Percentiles rank a stretch among this genome's conserved stretches.
Evolutionary conservation across 176 grass and related monocot species (phyloP).

Genomic region (Typha latifolia): DNA sequence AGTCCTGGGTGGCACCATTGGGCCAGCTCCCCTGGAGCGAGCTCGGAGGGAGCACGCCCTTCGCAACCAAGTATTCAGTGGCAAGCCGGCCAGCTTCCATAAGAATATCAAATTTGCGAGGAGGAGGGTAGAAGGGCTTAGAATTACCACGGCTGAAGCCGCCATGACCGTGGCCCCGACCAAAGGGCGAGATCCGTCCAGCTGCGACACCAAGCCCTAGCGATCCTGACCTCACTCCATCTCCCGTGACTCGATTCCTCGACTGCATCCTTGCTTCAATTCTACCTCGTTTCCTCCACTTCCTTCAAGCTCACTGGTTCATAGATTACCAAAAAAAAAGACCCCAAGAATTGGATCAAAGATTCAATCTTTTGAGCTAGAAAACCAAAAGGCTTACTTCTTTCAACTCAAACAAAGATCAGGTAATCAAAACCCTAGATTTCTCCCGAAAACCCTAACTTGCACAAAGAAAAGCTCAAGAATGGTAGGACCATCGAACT

Average conservation of each 20-base stretch:
- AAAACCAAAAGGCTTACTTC: no score
- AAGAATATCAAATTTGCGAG: conserved; percentile 66
- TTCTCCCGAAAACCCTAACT: no score
- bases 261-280: conserved; percentile 3
- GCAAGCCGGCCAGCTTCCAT: conserved; percentile 87
- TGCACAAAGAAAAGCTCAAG: no score
- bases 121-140: conserved; percentile 18
- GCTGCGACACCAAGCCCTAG: neutral
- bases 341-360: no score
- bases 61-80: conserved; percentile 75
- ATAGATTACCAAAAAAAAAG: neutral
- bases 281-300: neutral
- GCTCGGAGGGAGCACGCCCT: conserved; percentile 55
- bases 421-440: no score
- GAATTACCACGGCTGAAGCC: conserved; percentile 23
- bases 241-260: neutral
- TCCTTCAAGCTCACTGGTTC: neutral
- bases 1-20: conserved; percentile 14
- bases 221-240: conserved; percentile 2
- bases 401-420: no score
- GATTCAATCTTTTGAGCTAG: no score
- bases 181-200: conserved; percentile 12
- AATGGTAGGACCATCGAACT: no score
- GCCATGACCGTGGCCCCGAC: conserved; percentile 19
- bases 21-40: conserved; percentile 38